Conservation (phyloP, 352 stramenopile species). For the Nothophytophthora sp. region DNA sequence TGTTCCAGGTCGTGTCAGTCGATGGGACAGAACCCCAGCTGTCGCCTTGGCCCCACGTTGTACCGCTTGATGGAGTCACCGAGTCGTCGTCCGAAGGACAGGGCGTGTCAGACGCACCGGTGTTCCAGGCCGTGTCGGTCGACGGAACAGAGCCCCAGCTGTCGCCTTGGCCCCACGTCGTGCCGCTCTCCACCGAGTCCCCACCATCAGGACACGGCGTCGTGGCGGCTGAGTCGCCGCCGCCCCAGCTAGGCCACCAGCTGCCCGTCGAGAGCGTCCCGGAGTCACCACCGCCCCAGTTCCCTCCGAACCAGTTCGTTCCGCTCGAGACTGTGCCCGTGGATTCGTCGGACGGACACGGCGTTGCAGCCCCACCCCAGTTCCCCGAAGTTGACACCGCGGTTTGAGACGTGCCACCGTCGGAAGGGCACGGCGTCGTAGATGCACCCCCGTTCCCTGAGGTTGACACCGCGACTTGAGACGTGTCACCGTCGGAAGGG, state of each 20-base stretch:
- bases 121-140: neutral
- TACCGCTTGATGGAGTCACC: too few species aligned
- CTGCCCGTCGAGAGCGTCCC: neutral
- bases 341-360: neutral
- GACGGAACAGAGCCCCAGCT: neutral
- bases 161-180: neutral
- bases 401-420: neutral
- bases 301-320: neutral
- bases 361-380: neutral
- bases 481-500: too few species aligned
- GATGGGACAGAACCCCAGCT: too few species aligned
- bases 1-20: too few species aligned
- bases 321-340: neutral
- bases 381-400: neutral
- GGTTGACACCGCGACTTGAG: too few species aligned
- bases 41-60: too few species aligned
- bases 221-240: neutral
- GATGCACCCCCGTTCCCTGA: too few species aligned
- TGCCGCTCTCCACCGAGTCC: neutral
- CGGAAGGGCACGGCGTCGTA: neutral
- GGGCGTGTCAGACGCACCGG: too few species aligned
- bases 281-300: neutral
- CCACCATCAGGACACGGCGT: neutral
- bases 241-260: slow-evolving; percentile 1
- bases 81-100: too few species aligned